Conservation (phyloP, 345 rosid species). For the Euphorbia peplus region DNA sequence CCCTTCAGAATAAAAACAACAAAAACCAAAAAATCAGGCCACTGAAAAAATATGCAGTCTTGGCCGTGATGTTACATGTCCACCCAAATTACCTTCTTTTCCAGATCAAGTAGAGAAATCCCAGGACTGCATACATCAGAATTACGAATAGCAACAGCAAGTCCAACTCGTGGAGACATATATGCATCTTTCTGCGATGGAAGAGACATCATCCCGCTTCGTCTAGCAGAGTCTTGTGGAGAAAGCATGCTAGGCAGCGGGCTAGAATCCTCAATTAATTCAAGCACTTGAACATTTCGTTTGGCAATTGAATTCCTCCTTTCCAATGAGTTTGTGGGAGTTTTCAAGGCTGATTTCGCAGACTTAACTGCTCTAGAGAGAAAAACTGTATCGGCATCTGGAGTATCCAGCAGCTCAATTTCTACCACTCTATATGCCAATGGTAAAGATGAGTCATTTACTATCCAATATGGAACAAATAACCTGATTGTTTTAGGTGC, state of each 20-base stretch:
- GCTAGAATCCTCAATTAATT: conserved; percentile 81
- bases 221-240: conserved; percentile 81
- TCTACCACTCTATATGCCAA: conserved; percentile 84
- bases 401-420: conserved; percentile 65
- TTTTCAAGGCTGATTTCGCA: conserved; percentile 52
- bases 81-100: conserved; percentile 73
- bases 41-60: conserved; percentile 1
- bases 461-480: conserved; percentile 95
- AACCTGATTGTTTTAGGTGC: conserved; percentile 88
- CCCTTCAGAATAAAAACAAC: background rate
- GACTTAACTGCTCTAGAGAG: conserved; percentile 73
- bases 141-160: conserved; percentile 71
- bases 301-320: conserved; percentile 45
- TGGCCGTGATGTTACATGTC: background rate
- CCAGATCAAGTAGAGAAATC: conserved; percentile 91
- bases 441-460: conserved; percentile 70
- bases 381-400: conserved; percentile 53
- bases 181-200: conserved; percentile 81
- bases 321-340: conserved; percentile 50
- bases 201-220: conserved; percentile 62
- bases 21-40: conserved; percentile 4
- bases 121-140: conserved; percentile 87
- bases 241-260: conserved; percentile 95
- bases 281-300: conserved; percentile 71
- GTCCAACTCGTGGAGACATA: conserved; percentile 71